Conservation (phyloP, 768 basidiomycete species). For the Coprinellus micaceus region DNA sequence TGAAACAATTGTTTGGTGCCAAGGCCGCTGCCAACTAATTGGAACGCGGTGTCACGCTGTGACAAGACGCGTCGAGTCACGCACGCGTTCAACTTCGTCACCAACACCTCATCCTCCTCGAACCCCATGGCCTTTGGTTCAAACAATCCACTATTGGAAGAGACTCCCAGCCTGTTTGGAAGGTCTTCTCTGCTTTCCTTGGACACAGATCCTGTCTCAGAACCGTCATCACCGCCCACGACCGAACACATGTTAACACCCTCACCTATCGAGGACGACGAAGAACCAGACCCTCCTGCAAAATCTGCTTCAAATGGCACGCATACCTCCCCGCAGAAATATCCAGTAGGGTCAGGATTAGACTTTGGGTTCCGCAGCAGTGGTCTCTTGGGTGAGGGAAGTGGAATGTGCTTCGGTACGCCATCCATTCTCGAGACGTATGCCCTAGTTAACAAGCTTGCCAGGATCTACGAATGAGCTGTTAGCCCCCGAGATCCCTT, state of each 20-base stretch:
- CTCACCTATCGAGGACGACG: not conserved
- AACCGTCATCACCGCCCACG: not conserved
- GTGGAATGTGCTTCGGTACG: not conserved
- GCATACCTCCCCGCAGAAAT: too few species aligned
- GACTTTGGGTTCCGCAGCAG: not conserved
- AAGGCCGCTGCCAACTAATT: constrained; percentile 7
- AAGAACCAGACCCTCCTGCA: too few species aligned
- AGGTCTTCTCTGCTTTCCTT: not conserved
- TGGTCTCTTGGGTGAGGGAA: not conserved
- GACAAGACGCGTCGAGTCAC: constrained; percentile 1
- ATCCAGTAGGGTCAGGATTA: not conserved
- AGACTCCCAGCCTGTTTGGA: constrained; percentile 4
- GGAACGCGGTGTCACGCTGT: constrained; percentile 10
- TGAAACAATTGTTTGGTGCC: constrained; percentile 6
- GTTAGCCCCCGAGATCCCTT: too few species aligned
- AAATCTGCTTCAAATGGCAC: too few species aligned
- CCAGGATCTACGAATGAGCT: too few species aligned
- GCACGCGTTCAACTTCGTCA: not conserved
- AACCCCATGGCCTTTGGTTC: constrained; percentile 19
- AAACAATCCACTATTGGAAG: constrained; percentile 26
- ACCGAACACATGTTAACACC: not conserved
- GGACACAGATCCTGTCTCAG: constrained; percentile 1
- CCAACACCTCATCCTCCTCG: not conserved
- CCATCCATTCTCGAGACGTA: too few species aligned
- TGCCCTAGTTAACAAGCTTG: too few species aligned